phyloP scores from a whole-genome alignment of 2,329 filamentous ascomycete species.

The Juglanconis oblonga region DNA sequence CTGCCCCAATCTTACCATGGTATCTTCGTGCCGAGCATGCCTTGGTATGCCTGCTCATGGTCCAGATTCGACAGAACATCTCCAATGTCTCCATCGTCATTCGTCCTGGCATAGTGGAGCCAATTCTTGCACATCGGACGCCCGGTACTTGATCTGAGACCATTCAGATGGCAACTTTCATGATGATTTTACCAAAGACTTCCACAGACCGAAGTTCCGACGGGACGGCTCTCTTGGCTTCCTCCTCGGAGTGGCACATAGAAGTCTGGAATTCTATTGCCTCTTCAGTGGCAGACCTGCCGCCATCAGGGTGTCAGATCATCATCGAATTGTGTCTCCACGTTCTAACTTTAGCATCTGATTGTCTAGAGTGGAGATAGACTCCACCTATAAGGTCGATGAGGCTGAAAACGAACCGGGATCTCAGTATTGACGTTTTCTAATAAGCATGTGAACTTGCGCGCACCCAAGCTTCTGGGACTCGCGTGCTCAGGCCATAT shows the following conservation, averaged over 20 bases:
- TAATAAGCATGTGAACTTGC: background rate
- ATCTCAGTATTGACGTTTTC: too few relatives aligned
- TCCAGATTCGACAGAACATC: background rate
- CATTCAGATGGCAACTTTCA: too few relatives aligned
- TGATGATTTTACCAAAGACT: too few relatives aligned
- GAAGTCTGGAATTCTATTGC: too few relatives aligned
- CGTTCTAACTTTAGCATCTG: constrained; percentile 16
- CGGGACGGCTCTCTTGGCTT: too few relatives aligned
- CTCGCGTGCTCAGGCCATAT: background rate
- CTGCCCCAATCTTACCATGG: too few relatives aligned
- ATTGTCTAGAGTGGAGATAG: background rate
- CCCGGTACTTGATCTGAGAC: too few relatives aligned
- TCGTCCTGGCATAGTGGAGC: too few relatives aligned
- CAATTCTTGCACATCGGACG: too few relatives aligned
- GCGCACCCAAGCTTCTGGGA: background rate
- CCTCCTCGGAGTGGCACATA: too few relatives aligned
- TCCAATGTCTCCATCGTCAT: too few relatives aligned
- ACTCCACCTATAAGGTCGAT: background rate
- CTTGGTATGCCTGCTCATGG: background rate
- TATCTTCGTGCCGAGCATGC: background rate
- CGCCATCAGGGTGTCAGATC: background rate
- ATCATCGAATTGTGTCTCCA: background rate
- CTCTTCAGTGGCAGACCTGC: background rate
- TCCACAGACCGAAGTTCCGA: too few relatives aligned
- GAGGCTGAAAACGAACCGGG: constrained; percentile 5